Percentiles rank a stretch among this genome's conserved stretches.
Evolutionary conservation across 805 yeast species (phyloP).

Genomic region (Metschnikowia santaceciliae): DNA sequence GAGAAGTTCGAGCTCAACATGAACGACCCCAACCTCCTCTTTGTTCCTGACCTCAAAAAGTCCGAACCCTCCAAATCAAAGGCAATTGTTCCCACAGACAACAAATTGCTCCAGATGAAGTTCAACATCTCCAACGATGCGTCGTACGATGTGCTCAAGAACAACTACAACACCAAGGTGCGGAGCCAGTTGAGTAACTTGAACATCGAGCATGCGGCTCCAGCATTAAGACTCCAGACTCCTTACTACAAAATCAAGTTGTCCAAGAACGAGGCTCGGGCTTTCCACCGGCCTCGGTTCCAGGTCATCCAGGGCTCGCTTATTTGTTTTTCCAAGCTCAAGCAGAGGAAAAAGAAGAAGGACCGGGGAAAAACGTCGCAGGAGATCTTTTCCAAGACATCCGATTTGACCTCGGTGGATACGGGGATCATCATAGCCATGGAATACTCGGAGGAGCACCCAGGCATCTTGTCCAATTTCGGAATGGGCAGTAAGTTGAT

Average conservation of each 20-base stretch:
- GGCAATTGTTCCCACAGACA: slow-evolving; percentile 50
- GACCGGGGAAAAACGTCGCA: slow-evolving; percentile 80
- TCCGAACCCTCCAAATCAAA: slow-evolving; percentile 18
- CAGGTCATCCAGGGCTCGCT: slow-evolving; percentile 72
- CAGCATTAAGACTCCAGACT: slow-evolving; percentile 80
- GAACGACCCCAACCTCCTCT: slow-evolving; percentile 80
- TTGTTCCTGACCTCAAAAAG: slow-evolving; percentile 44
- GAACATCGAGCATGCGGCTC: slow-evolving; percentile 85
- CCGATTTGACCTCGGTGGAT: slow-evolving; percentile 82
- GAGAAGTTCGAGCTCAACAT: slow-evolving; percentile 60
- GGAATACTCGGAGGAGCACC: slow-evolving; percentile 90
- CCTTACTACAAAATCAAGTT: slow-evolving; percentile 85
- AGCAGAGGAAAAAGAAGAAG: slow-evolving; percentile 77
- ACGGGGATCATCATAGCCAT: slow-evolving; percentile 69
- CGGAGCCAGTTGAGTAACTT: slow-evolving; percentile 90
- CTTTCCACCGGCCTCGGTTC: slow-evolving; percentile 78
- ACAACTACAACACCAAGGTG: slow-evolving; percentile 85
- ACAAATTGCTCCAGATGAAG: slow-evolving; percentile 51
- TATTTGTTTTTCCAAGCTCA: slow-evolving; percentile 71
- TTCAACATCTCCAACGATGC: slow-evolving; percentile 87
- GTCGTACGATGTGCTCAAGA: slow-evolving; percentile 76
- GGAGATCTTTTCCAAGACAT: slow-evolving; percentile 66
- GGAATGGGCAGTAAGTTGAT: slow-evolving; percentile 96
- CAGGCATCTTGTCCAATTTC: slow-evolving; percentile 75
- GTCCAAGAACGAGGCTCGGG: slow-evolving; percentile 62